Evolutionary conservation across 495 filamentous ascomycete species (phyloP).

Genomic region (Hamigera avellanea): DNA sequence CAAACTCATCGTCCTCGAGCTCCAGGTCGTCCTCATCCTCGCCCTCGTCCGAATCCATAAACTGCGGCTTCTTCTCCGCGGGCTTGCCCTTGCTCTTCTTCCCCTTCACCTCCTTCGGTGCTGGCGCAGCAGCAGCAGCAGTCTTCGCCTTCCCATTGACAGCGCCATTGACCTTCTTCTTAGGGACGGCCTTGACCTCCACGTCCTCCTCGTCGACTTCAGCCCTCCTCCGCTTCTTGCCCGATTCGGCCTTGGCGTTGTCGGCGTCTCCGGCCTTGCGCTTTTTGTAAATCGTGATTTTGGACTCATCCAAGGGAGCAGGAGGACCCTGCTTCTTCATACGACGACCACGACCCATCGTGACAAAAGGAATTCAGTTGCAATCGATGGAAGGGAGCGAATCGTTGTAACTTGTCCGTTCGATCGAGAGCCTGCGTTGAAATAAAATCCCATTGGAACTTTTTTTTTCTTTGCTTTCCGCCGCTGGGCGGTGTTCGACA

Average conservation of each 20-base stretch:
- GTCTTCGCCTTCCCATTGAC: slow-evolving; percentile 28
- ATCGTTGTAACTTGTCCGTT: no score
- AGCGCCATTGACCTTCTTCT: slow-evolving; percentile 34
- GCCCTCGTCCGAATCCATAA: slow-evolving; percentile 30
- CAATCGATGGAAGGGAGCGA: slow-evolving; percentile 3
- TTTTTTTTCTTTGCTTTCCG: slow-evolving; percentile 24
- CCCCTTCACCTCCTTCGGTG: slow-evolving; percentile 3
- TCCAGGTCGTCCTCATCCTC: slow-evolving; percentile 21
- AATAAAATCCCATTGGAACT: neutral
- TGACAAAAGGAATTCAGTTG: slow-evolving; percentile 18
- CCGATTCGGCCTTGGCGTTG: slow-evolving; percentile 28
- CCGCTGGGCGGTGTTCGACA: slow-evolving; percentile 19
- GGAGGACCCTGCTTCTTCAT: slow-evolving; percentile 95
- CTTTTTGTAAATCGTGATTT: slow-evolving; percentile 61
- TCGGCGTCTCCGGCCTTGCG: slow-evolving; percentile 55
- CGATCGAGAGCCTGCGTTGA: no score
- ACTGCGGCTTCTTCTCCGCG: slow-evolving; percentile 22
- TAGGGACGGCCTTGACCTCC: slow-evolving; percentile 21
- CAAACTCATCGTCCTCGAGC: slow-evolving; percentile 39
- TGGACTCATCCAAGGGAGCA: slow-evolving; percentile 66
- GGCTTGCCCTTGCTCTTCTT: slow-evolving; percentile 23
- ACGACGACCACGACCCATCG: slow-evolving; percentile 81
- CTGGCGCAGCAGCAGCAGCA: slow-evolving; percentile 15
- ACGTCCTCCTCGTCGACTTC: slow-evolving; percentile 28
- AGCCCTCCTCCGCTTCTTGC: slow-evolving; percentile 59